These are phyloP conservation scores for Conringia planisiliqua DNA, from an alignment of 345 rosid species.

Conservation along the genomic window DNA sequence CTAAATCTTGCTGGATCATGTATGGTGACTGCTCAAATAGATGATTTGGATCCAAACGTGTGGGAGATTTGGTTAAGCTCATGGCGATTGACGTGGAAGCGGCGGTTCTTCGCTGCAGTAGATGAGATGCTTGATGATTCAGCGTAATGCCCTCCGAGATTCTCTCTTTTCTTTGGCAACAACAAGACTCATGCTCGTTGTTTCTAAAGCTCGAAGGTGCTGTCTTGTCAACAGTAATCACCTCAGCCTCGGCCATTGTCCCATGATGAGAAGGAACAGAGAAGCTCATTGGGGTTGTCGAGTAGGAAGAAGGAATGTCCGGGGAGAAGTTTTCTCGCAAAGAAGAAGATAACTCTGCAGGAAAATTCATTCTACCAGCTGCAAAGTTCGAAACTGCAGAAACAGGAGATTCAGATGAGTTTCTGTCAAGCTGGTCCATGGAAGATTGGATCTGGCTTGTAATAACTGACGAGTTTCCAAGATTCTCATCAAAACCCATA, in stretches of 20 bases:
- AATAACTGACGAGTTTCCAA: constrained; percentile 86
- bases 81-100: constrained; percentile 42
- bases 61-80: constrained; percentile 24
- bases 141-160: constrained; percentile 39
- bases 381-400: constrained; percentile 76
- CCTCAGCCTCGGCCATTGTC: constrained; percentile 32
- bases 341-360: constrained; percentile 39
- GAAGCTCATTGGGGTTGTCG: constrained; percentile 37
- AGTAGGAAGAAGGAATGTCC: constrained; percentile 32
- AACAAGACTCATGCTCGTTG: constrained; percentile 61
- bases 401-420: constrained; percentile 81
- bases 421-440: constrained; percentile 67
- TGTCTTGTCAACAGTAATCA: constrained; percentile 38
- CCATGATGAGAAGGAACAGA: constrained; percentile 37
- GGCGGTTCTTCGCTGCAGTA: constrained; percentile 53
- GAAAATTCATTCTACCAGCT: constrained; percentile 40
- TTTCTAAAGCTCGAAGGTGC: constrained; percentile 41
- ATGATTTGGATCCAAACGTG: constrained; percentile 33
- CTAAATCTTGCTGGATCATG: constrained; percentile 27
- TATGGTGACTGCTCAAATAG: constrained; percentile 31
- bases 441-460: constrained; percentile 79
- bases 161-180: constrained; percentile 90
- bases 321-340: constrained; percentile 37
- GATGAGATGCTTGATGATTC: constrained; percentile 56
- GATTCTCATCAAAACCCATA: constrained; percentile 82